A percentile compares a stretch with the other conserved stretches of the same genome.
These are phyloP conservation scores for Ampelocalamus luodianensis DNA, from an alignment of 176 grass and related monocot species.

Conservation along the genomic window DNA sequence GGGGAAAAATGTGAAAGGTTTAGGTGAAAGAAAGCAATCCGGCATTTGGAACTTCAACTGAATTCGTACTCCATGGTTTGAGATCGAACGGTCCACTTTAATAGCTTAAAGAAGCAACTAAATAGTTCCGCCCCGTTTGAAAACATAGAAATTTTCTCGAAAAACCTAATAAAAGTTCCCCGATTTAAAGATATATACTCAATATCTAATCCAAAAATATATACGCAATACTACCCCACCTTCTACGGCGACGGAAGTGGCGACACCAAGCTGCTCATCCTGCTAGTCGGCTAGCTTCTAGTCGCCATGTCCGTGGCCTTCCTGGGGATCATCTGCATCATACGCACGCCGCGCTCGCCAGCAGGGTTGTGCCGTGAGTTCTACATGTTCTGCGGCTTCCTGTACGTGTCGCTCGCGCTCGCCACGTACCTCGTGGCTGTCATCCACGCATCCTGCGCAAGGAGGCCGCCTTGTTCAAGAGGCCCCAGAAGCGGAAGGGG, in stretches of 20 bases:
- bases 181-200: too few species aligned
- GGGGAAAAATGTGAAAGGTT: too few species aligned
- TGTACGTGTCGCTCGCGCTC: background rate
- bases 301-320: conserved; percentile 49
- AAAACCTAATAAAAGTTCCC: too few species aligned
- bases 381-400: conserved; percentile 28
- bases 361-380: background rate
- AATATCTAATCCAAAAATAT: too few species aligned
- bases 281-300: conserved; percentile 54
- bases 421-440: conserved; percentile 35
- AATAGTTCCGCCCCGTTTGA: too few species aligned
- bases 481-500: background rate
- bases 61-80: background rate
- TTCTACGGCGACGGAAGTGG: conserved; percentile 50
- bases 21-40: too few species aligned
- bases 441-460: conserved; percentile 49
- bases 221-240: conserved; percentile 36
- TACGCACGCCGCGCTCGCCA: background rate
- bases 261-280: conserved; percentile 50
- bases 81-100: background rate
- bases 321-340: conserved; percentile 48
- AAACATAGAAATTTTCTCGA: too few species aligned
- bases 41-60: background rate
- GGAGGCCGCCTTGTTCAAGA: conserved; percentile 25
- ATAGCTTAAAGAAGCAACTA: too few species aligned